Percentiles rank a stretch among this genome's conserved stretches.
These are phyloP conservation scores for Arachis stenosperma DNA, from an alignment of 306 rosid species.

Conservation along the genomic window DNA sequence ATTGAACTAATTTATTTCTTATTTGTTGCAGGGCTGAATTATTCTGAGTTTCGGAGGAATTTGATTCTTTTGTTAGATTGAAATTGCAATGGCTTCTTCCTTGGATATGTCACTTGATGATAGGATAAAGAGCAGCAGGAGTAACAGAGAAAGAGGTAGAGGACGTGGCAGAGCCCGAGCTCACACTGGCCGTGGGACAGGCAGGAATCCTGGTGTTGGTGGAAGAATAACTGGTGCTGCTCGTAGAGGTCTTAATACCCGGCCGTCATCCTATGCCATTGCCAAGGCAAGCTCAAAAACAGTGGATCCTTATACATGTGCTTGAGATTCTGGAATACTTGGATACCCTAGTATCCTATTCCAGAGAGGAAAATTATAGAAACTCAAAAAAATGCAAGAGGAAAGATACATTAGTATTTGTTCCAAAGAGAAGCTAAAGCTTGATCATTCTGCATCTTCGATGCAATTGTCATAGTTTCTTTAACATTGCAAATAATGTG, in stretches of 20 bases:
- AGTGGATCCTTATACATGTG: conserved; percentile 80
- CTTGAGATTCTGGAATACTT: conserved; percentile 69
- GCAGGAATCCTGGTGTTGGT: conserved; percentile 52
- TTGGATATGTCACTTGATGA: conserved; percentile 95
- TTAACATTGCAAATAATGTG: conserved; percentile 56
- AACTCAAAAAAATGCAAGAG: conserved; percentile 64
- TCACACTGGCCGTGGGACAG: conserved; percentile 70
- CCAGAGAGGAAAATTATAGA: conserved; percentile 47
- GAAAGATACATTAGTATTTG: conserved; percentile 51
- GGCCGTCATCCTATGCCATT: conserved; percentile 75
- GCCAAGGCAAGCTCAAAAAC: conserved; percentile 96
- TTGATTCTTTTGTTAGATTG: neutral
- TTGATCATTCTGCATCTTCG: conserved; percentile 54
- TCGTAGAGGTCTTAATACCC: conserved; percentile 79
- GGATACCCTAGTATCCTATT: conserved; percentile 40
- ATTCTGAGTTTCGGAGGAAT: conserved; percentile 21
- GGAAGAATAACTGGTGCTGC: conserved; percentile 60
- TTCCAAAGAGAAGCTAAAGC: conserved; percentile 72
- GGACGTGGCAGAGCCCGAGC: conserved; percentile 68
- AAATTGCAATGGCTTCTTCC: conserved; percentile 66
- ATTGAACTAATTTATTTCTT: neutral
- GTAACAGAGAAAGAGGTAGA: conserved; percentile 73
- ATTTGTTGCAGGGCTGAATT: conserved; percentile 36
- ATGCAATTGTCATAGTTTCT: conserved; percentile 56
- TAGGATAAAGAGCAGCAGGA: conserved; percentile 75